Evolutionary conservation across 768 basidiomycete species (phyloP), one percentile per base, ranked within the genome.

Genomic region (Panellus pusillus): DNA sequence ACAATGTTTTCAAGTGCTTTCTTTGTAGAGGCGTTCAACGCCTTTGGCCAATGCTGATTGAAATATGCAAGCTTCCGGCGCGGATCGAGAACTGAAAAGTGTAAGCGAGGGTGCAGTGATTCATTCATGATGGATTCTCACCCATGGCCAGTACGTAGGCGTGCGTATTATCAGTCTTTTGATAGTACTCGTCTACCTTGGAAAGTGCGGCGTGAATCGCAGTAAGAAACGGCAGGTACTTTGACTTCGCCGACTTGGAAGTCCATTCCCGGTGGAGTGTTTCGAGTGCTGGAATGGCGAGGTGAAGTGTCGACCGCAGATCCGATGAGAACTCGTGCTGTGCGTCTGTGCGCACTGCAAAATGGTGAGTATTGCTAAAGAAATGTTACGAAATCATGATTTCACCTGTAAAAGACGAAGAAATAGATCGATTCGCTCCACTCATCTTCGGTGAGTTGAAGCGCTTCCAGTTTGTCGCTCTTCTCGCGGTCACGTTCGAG

Each of bases 171-270:
- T 54, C 57, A 4, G 68, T 68, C 35, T 64, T 61, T 31, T 66
- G 57, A 55, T 74, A 72, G 47, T 74, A 72, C 17, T 68, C 61
- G 18, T 56, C 49, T 9, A 74, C 54, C 57, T 74, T 75, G 1
- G 55, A 44, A 17, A 61, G 50, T 2, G 59, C 74, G 3, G 66
- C 63, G 9, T 60, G 29, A 6, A 74, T 51, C 3, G 62, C 67
- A 42, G 32, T 1, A 18, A 8, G 9, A 54, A 70, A 70, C 0
- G 44, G 35, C 3, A 28, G 44, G 46, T 67, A 70, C 32, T 63
- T 55, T 4, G 7, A 9, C 7, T 40, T 15, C 0, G n/a, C 24
- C 0, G 15, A 35, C 1, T 47, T 47, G 2, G 29, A 24, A 1
- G 43, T 13, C 70, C 70, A 71, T 8, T 63, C 61, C 24, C 50